Conservation (phyloP, 1,284 basidiomycete genomes). For the Rhodotorula mucilaginosa region DNA sequence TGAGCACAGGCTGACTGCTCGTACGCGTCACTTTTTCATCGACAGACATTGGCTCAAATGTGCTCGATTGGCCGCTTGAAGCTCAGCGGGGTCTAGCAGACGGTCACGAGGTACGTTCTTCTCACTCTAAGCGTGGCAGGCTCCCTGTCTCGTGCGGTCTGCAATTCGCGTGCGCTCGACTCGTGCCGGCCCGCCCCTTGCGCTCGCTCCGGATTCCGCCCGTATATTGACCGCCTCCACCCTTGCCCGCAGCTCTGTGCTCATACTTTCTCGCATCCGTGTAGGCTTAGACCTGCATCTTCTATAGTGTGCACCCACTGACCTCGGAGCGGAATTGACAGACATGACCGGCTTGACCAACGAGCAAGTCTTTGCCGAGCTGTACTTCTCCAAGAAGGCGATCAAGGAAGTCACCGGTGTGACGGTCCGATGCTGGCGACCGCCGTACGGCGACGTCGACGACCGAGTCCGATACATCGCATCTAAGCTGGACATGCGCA, state of each 20-base stretch:
- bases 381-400: conserved; percentile 56
- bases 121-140: too few species aligned
- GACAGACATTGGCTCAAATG: conserved; percentile 27
- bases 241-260: conserved; percentile 16
- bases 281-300: neutral
- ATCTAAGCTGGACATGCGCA: conserved; percentile 52
- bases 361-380: conserved; percentile 58
- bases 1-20: neutral
- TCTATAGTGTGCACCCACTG: neutral
- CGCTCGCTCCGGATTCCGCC: neutral
- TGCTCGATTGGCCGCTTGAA: conserved; percentile 56
- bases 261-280: neutral
- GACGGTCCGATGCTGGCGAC: conserved; percentile 43
- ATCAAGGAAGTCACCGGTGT: conserved; percentile 56
- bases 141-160: neutral
- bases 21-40: neutral
- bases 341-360: conserved; percentile 53
- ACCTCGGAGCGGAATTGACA: neutral
- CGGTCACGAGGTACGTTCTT: conserved; percentile 47
- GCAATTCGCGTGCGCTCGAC: too few species aligned
- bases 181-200: too few species aligned
- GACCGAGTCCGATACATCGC: conserved; percentile 58
- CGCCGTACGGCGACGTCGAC: conserved; percentile 51
- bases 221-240: conserved; percentile 5
- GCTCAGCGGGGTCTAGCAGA: conserved; percentile 53